Evolutionary conservation across 495 filamentous ascomycete genomes (phyloP).

Genomic region (Penicillium cataractarum): DNA sequence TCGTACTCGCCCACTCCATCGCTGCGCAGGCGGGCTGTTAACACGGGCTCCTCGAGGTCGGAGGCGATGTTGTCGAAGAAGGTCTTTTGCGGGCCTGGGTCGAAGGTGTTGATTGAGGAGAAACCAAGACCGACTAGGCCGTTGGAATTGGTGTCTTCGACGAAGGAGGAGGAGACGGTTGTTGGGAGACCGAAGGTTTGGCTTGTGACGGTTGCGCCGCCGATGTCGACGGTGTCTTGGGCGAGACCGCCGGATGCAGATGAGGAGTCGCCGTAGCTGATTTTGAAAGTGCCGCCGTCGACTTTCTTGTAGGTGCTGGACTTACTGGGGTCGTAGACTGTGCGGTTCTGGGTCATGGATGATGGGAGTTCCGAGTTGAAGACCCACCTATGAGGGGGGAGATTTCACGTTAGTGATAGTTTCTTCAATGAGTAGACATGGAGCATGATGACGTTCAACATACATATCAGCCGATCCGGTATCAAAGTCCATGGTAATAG

Average conservation of each 20-base stretch:
- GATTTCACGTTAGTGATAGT: neutral
- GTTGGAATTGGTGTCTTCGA: conserved; percentile 61
- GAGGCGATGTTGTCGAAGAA: conserved; percentile 79
- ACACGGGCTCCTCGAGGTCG: conserved; percentile 66
- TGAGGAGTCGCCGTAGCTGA: conserved; percentile 76
- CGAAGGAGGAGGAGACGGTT: conserved; percentile 63
- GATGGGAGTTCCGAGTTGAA: conserved; percentile 67
- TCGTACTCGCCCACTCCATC: conserved; percentile 70
- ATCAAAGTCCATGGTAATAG: conserved; percentile 77
- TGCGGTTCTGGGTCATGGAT: conserved; percentile 51
- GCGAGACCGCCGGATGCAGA: conserved; percentile 68
- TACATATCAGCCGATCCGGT: conserved; percentile 83
- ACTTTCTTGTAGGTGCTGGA: conserved; percentile 58
- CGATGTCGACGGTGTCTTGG: conserved; percentile 73
- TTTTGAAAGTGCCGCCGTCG: conserved; percentile 58
- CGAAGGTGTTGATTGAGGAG: conserved; percentile 71
- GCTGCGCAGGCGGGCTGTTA: conserved; percentile 69
- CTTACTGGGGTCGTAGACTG: conserved; percentile 62
- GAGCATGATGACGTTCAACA: conserved; percentile 32
- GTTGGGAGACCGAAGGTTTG: conserved; percentile 77
- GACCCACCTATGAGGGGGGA: conserved; percentile 61
- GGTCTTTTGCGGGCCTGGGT: conserved; percentile 68
- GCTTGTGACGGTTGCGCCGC: conserved; percentile 64
- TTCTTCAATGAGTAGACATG: neutral
- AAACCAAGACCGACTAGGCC: conserved; percentile 83